phyloP scores from a whole-genome alignment of 495 filamentous ascomycete genomes.

The Pyrenula massariospora region DNA sequence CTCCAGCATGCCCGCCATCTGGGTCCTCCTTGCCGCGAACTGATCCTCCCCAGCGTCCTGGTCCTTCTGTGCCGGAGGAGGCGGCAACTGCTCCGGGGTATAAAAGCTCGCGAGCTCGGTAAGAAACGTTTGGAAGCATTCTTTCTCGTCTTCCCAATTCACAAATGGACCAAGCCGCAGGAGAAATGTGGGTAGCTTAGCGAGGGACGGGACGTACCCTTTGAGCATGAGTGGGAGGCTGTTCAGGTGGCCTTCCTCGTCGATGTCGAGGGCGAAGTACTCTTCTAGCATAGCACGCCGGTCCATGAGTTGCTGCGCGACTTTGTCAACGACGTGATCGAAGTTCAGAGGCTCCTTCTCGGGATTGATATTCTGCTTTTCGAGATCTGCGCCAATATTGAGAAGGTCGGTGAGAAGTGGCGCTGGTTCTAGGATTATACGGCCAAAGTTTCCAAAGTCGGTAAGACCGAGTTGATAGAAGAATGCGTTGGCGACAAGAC shows the following conservation, averaged over 20 bases:
- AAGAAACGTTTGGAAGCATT: slow-evolving; percentile 78
- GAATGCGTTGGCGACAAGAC: slow-evolving; percentile 74
- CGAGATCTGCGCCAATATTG: slow-evolving; percentile 57
- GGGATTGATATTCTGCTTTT: slow-evolving; percentile 22
- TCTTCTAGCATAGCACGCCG: slow-evolving; percentile 79
- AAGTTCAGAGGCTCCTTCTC: slow-evolving; percentile 13
- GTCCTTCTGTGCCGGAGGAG: slow-evolving; percentile 19
- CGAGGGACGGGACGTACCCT: slow-evolving; percentile 74
- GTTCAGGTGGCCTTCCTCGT: slow-evolving; percentile 60
- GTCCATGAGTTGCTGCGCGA: slow-evolving; percentile 53
- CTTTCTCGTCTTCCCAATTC: slow-evolving; percentile 72
- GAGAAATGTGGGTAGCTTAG: slow-evolving; percentile 81
- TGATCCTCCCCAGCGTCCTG: slow-evolving; percentile 6
- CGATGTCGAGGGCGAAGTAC: slow-evolving; percentile 84
- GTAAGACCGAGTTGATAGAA: slow-evolving; percentile 97
- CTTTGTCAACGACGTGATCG: slow-evolving; percentile 24
- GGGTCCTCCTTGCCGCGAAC: slow-evolving; percentile 11
- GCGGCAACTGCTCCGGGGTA: slow-evolving; percentile 72
- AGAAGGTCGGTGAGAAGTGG: slow-evolving; percentile 62
- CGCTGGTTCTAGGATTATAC: slow-evolving; percentile 67
- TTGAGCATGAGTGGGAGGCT: slow-evolving; percentile 78
- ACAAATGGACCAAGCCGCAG: slow-evolving; percentile 82
- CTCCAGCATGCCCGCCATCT: slow-evolving; percentile 65
- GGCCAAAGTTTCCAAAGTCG: slow-evolving; percentile 91
- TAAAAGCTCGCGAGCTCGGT: slow-evolving; percentile 86